Evolutionary conservation across 2,329 filamentous ascomycete species (phyloP).

Genomic region (Fonsecaea nubica): DNA sequence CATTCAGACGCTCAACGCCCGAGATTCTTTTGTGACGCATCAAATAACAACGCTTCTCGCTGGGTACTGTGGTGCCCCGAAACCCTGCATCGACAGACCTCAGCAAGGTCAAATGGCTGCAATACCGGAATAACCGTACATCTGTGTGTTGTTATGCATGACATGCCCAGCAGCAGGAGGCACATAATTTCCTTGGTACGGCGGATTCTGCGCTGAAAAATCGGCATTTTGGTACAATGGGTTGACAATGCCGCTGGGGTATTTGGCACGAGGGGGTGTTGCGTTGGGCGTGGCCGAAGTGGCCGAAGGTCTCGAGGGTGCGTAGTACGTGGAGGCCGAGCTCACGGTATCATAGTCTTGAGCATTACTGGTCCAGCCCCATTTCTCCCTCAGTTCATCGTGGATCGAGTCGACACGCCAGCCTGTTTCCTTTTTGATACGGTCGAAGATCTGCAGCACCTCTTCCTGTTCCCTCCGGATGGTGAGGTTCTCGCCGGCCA

Average conservation of each 20-base stretch:
- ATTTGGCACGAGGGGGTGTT: conserved; percentile 43
- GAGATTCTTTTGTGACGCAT: not conserved
- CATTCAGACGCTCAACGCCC: not conserved
- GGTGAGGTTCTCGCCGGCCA: conserved; percentile 75
- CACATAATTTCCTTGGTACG: conserved; percentile 81
- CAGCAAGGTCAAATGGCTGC: conserved; percentile 7
- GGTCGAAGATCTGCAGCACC: conserved; percentile 75
- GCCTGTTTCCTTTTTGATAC: conserved; percentile 76
- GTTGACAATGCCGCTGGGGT: conserved; percentile 64
- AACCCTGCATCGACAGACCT: not conserved
- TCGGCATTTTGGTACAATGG: conserved; percentile 74
- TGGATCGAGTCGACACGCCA: conserved; percentile 78
- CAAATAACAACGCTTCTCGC: not conserved
- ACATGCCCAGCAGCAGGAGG: conserved; percentile 58
- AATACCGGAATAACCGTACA: conserved; percentile 39
- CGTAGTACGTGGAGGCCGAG: conserved; percentile 34
- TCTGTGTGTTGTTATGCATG: conserved; percentile 31
- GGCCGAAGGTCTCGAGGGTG: conserved; percentile 37
- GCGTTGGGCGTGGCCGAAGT: conserved; percentile 23
- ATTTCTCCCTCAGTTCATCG: conserved; percentile 73
- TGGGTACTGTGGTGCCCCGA: conserved; percentile 15
- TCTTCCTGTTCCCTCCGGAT: conserved; percentile 77
- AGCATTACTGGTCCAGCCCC: conserved; percentile 70
- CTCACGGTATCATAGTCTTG: conserved; percentile 48
- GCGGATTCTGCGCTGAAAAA: conserved; percentile 78